Evolutionary conservation across 2,329 filamentous ascomycete species (phyloP).

Genomic region (Fusarium gaditjirri): DNA sequence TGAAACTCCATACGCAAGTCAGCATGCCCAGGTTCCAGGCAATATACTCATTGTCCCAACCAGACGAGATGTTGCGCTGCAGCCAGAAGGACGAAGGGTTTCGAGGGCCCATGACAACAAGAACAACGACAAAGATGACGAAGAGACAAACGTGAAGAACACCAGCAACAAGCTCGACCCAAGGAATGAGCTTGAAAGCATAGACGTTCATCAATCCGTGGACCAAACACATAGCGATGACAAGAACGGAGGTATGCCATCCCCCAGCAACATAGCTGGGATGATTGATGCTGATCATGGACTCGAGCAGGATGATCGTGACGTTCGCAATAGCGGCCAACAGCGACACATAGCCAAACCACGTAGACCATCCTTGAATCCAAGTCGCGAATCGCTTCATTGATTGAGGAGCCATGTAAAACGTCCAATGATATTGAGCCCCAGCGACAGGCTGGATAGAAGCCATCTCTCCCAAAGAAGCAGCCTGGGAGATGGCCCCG

Average conservation of each 20-base stretch:
- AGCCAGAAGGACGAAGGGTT: slow-evolving; percentile 40
- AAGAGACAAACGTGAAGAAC: slow-evolving; percentile 40
- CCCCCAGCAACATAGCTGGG: slow-evolving; percentile 35
- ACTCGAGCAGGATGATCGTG: slow-evolving; percentile 43
- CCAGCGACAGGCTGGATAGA: slow-evolving; percentile 40
- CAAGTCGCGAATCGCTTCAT: slow-evolving; percentile 41
- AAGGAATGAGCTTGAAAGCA: slow-evolving; percentile 38
- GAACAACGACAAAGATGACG: slow-evolving; percentile 40
- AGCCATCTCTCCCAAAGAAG: slow-evolving; percentile 41
- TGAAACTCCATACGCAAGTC: slow-evolving; percentile 44
- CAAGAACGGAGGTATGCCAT: slow-evolving; percentile 40
- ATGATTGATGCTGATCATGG: slow-evolving; percentile 42
- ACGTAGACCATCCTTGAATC: slow-evolving; percentile 42
- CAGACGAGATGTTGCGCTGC: slow-evolving; percentile 32
- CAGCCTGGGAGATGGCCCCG: slow-evolving; percentile 39
- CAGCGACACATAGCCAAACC: slow-evolving; percentile 41
- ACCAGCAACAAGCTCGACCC: slow-evolving; percentile 41
- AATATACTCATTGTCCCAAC: slow-evolving; percentile 40
- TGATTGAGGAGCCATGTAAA: slow-evolving; percentile 32
- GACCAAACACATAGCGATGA: slow-evolving; percentile 42
- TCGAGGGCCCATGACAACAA: slow-evolving; percentile 39
- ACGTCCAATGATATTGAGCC: slow-evolving; percentile 42
- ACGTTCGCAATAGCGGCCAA: slow-evolving; percentile 42
- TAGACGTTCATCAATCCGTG: slow-evolving; percentile 39
- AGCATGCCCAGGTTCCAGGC: slow-evolving; percentile 43